Evolutionary conservation across 2,329 filamentous ascomycete genomes (phyloP).

Genomic region (Colletotrichum shisoi): DNA sequence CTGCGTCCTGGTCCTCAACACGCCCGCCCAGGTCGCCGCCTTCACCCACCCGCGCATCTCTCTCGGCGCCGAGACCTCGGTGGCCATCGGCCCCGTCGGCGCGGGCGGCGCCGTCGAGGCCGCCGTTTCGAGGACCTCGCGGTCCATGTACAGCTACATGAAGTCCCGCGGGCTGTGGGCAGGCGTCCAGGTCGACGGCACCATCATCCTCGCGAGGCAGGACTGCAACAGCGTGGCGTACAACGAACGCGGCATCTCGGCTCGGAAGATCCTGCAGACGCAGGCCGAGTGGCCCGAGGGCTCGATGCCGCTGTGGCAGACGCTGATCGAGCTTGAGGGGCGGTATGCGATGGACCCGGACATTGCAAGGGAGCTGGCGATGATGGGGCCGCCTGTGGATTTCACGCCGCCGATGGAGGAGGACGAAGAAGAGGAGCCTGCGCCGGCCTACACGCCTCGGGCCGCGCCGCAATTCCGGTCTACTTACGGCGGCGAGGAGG

Average conservation of each 20-base stretch:
- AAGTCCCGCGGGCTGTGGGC: conserved; percentile 83
- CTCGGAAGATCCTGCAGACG: conserved; percentile 49
- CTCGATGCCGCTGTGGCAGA: conserved; percentile 51
- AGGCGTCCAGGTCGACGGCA: conserved; percentile 81
- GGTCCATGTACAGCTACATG: conserved; percentile 81
- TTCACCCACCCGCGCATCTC: conserved; percentile 73
- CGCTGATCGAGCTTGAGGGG: conserved; percentile 52
- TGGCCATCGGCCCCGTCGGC: conserved; percentile 66
- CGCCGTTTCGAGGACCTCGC: conserved; percentile 47
- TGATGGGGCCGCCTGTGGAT: conserved; percentile 41
- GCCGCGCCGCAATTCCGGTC: neutral
- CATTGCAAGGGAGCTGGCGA: conserved; percentile 44
- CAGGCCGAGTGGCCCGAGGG: conserved; percentile 53
- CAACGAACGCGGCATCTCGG: conserved; percentile 59
- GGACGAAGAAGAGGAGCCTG: conserved; percentile 55
- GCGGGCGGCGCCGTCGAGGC: conserved; percentile 67
- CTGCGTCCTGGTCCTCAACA: conserved; percentile 78
- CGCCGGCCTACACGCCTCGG: conserved; percentile 23
- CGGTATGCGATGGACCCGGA: conserved; percentile 42
- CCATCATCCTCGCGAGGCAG: conserved; percentile 75
- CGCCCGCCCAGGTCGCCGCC: conserved; percentile 69
- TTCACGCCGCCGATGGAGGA: conserved; percentile 45
- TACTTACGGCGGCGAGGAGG: conserved; percentile 19
- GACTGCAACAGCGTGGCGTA: conserved; percentile 85
- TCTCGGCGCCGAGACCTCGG: conserved; percentile 73